Evolutionary conservation across 306 rosid genomes (phyloP).

Genomic region (Luffa acutangula): DNA sequence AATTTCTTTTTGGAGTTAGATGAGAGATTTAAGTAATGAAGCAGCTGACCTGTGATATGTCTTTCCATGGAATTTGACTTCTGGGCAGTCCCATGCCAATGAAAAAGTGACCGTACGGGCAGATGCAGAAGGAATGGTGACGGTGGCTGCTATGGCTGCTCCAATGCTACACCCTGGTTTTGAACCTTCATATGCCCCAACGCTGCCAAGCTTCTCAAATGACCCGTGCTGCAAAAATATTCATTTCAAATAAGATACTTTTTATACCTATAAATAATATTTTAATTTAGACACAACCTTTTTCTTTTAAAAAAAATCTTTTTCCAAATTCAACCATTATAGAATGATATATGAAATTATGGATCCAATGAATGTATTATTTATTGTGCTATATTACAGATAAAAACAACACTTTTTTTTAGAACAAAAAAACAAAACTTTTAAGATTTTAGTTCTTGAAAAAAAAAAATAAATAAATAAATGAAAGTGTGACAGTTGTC

Average conservation of each 20-base stretch:
- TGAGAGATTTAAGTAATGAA: too few relatives aligned
- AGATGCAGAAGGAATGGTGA: constrained; percentile 49
- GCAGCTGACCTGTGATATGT: constrained; percentile 59
- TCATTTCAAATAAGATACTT: constrained; percentile 2
- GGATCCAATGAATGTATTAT: too few relatives aligned
- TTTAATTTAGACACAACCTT: too few relatives aligned
- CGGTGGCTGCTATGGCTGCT: constrained; percentile 87
- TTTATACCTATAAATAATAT: not conserved
- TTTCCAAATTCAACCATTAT: too few relatives aligned
- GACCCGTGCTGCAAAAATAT: constrained; percentile 50
- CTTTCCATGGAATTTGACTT: constrained; percentile 55
- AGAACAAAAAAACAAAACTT: too few relatives aligned
- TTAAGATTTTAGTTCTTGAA: too few relatives aligned
- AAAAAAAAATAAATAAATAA: not conserved
- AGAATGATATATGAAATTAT: too few relatives aligned
- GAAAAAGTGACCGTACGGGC: constrained; percentile 71
- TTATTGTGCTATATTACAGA: too few relatives aligned
- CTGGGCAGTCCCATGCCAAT: constrained; percentile 92
- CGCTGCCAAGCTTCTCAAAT: constrained; percentile 47
- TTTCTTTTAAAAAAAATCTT: too few relatives aligned
- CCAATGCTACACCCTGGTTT: constrained; percentile 74
- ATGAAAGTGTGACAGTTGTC: not conserved
- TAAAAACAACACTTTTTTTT: too few relatives aligned
- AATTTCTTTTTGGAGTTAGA: too few relatives aligned
- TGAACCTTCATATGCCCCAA: constrained; percentile 33